These are phyloP conservation scores for Vigna trinervia DNA, from an alignment of 306 rosid species.

Conservation along the genomic window DNA sequence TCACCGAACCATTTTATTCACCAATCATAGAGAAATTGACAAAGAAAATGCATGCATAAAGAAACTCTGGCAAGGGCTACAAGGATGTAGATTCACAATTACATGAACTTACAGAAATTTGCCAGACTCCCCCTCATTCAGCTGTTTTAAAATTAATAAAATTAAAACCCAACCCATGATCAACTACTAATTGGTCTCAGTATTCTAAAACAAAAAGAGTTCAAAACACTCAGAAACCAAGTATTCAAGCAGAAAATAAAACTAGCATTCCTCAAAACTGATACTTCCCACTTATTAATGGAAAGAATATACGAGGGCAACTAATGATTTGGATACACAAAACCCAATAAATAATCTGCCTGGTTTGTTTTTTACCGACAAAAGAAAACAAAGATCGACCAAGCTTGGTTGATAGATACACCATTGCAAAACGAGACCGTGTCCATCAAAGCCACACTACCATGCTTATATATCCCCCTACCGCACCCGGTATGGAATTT, in stretches of 20 bases:
- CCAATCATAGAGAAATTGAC: background rate
- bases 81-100: background rate
- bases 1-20: background rate
- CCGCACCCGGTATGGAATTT: conserved; percentile 37
- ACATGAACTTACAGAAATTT: background rate
- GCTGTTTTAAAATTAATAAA: background rate
- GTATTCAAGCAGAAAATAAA: background rate
- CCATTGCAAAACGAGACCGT: conserved; percentile 33
- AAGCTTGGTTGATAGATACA: conserved; percentile 34
- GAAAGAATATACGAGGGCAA: conserved; percentile 40
- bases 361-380: conserved; percentile 35
- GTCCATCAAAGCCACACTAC: conserved; percentile 25
- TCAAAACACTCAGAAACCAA: background rate
- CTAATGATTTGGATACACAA: conserved; percentile 38
- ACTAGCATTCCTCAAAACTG: conserved; percentile 45
- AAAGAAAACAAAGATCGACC: conserved; percentile 26
- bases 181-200: conserved; percentile 1
- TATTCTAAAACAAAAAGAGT: background rate
- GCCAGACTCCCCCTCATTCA: background rate
- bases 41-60: background rate
- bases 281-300: conserved; percentile 45
- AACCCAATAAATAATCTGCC: conserved; percentile 42
- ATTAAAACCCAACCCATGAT: conserved; percentile 3
- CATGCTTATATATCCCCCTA: conserved; percentile 11
- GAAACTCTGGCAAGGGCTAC: background rate